Evolutionary conservation across 257 asterid species (phyloP), one percentile per base, ranked within the genome.

Genomic region (Ilex aquifolium): DNA sequence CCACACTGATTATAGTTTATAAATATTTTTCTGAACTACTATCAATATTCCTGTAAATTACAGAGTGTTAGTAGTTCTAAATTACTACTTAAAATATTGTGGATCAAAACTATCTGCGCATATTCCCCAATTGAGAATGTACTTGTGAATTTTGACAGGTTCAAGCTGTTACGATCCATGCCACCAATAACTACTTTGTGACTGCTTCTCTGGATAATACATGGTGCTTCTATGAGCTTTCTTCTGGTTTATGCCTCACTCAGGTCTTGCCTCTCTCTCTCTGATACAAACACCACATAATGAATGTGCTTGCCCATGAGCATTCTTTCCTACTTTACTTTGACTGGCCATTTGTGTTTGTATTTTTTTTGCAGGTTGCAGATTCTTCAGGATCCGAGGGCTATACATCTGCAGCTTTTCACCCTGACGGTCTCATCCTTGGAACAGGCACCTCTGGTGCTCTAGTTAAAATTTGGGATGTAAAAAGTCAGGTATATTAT

Each of bases 341-440:
- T 36, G 42, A 36, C 42, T 36, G 8, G 8, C 8, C 42, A 36
- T 36, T 8, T 4, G 42, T 36, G 8, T 21, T 21, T 21, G 27
- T 36, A 36, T 4, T 4, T 36, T 4, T 53, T 46, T 71, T 76
- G 70, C 80, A 92, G 99, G 96, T 92, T 46, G 86, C 80, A 53
- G 96, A 89, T 70, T 39, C 84, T 63, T 78, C 94, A 46, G 96
- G 72, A 72, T 69, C 84, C 57, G 95, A 80, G 48, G 97, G 95
- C 51, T 93, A 79, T 72, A 84, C 97, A 16, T 82, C 97, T 59
- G 95, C 99, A 49, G 88, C 99, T 71, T 90, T 93, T 79, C 99
- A 93, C 66, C 99, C 99, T 60, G 99, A 93, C 81, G 99, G 99
- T 63, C 95, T 90, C 60, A 90, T 93, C 77, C 95, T 93, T 62